Evolutionary conservation across 2,329 filamentous ascomycete species (phyloP), one percentile per base, ranked within the genome.

Genomic region (Parafenestella ontariensis): DNA sequence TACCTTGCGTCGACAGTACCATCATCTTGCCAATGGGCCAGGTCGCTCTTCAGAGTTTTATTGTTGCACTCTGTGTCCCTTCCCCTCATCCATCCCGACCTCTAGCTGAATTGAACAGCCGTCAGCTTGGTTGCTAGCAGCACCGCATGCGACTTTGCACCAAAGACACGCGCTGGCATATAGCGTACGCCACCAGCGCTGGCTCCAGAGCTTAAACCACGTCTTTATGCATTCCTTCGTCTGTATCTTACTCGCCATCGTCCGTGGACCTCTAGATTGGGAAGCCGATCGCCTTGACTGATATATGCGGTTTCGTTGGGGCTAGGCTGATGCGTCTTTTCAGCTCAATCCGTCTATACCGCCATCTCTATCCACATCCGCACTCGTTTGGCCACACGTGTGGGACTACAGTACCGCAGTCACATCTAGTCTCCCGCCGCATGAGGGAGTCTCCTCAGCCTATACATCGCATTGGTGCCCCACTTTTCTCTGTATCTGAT

Each of bases 161-260:
- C 11, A 20, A 17, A 23, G n/a, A 34, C 37, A 48, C 44, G 43
- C 24, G 23, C 29, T 45, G 41, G 18, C 36, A 26, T 15, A 36
- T 17, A n/a, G 29, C 26, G 41, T 10, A 31, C 46, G 52, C 46
- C 52, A 54, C 52, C 43, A 47, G 47, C 51, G 51, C 44, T 15
- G 13, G 21, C 37, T 33, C 26, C 21, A 1, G 11, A 18, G 23
- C 41, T 36, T n/a, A 37, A 43, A 39, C 21, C 47, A 44, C 46
- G 36, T 41, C 52, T 29, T 49, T 24, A 41, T 34, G 46, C 47
- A 21, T 39, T 23, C 18, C 23, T 46, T 39, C 31, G 31, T 26
- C 13, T 29, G 28, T n/a, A 17, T 8, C 18, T 31, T 46, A 48
- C 49, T 52, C 41, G 53, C 44, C 53, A 52, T 48, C 29, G 33